Base-by-base conservation (phyloP, 305 asterid species). In the Fraxinus paxiana region DNA sequence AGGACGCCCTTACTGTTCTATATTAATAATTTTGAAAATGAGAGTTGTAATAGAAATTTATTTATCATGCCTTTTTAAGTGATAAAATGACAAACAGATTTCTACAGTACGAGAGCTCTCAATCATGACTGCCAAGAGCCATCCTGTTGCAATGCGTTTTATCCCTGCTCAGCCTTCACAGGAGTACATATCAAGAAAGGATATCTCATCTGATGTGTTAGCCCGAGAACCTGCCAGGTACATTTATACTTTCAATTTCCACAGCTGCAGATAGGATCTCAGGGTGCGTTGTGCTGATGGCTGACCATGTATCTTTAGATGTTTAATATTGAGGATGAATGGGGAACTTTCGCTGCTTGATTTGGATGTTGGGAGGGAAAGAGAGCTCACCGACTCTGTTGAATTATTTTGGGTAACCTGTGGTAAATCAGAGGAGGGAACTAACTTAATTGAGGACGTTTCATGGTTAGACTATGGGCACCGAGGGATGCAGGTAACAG, bases 11-110 rank as follows among this genome's bases (percentile, higher is more conserved):
- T 61, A 38, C 31, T 10, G 34, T 63, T 63, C 34, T 24, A 12
- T 8, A 10, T 63, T 24, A 63, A 63, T 22, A 9, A 24, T 22
- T 24, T 63, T 63, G 34, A 24, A 63, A 63, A 80, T 86, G 83
- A 82, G 61, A 86, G 51, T 83, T 78, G 67, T 80, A 34, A 69
- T 83, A 70, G 75, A 81, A 75, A 82, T 79, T 83, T 84, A 77
- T 82, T 88, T 83, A 81, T 81, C 90, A 85, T 88, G 89, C 97
- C 81, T 88, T 91, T 91, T 91, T 89, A 93, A 93, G 99, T 94
- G 93, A 90, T 96, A 92, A 96, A 93, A 94, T 96, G 98, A 93
- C 98, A 92, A 92, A 96, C 99, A 96, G 99, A 98, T 96, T 94
- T 94, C 98, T 93, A 93, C 99, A 93, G 98, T 96, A 89, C 97